A percentile compares a stretch with the other conserved stretches of the same genome.
Evolutionary conservation across 352 stramenopile genomes (phyloP).

Genomic region (Pelagophyceae sp.): DNA sequence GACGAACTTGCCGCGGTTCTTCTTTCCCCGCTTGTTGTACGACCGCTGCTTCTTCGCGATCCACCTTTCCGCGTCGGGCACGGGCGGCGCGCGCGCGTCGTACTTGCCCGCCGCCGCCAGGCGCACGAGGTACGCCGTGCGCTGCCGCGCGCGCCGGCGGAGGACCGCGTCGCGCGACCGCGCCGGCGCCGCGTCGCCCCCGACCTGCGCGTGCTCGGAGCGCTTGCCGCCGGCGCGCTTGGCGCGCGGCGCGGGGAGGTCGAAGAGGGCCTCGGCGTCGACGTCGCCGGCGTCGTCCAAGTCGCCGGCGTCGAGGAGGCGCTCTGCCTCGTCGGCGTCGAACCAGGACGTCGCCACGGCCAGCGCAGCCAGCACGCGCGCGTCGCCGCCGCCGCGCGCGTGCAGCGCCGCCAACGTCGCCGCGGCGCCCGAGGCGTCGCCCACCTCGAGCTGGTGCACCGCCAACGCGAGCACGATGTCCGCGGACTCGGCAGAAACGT

Average conservation of each 20-base stretch:
- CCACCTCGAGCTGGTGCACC: background rate
- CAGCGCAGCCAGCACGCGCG: background rate
- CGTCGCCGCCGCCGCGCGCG: background rate
- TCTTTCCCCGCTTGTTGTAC: constrained; percentile 46
- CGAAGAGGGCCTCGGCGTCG: constrained; percentile 3
- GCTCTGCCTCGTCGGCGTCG: constrained; percentile 7
- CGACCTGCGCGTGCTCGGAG: background rate
- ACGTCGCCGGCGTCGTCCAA: background rate
- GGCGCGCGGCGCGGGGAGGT: background rate
- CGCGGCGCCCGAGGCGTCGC: background rate
- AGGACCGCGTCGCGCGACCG: constrained; percentile 6
- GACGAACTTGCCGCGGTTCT: constrained; percentile 38
- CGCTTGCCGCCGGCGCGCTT: background rate
- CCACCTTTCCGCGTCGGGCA: constrained; percentile 68
- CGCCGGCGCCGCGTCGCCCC: background rate
- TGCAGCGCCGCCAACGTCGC: background rate
- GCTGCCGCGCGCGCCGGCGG: constrained; percentile 25
- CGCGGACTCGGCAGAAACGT: background rate
- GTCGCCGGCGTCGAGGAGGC: background rate
- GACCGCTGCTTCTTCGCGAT: constrained; percentile 62
- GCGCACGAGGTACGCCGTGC: constrained; percentile 46
- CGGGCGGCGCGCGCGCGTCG: constrained; percentile 47
- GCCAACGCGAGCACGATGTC: background rate
- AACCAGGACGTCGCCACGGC: background rate
- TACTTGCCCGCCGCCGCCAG: constrained; percentile 49